These are phyloP conservation scores for Diaporthe ilicicola DNA, from an alignment of 2,329 filamentous ascomycete genomes.

Conservation along the genomic window DNA sequence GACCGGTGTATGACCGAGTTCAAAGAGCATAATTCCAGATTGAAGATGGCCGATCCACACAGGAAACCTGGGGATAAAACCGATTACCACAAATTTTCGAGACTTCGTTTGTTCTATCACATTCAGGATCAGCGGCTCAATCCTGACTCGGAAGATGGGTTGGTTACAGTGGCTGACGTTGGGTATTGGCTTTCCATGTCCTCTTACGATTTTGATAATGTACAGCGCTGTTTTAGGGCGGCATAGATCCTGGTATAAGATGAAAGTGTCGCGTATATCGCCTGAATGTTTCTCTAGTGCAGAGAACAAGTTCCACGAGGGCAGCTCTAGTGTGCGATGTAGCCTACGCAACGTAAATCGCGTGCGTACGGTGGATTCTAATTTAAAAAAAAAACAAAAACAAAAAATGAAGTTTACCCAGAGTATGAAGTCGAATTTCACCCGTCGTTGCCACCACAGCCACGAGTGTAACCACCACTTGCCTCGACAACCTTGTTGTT, in stretches of 20 bases:
- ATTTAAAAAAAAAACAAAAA: too few relatives aligned
- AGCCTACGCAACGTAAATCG: background rate
- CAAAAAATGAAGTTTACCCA: too few relatives aligned
- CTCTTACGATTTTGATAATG: too few relatives aligned
- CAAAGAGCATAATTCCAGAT: background rate
- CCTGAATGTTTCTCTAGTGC: background rate
- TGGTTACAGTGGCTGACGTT: background rate
- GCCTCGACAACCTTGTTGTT: background rate
- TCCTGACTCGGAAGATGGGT: background rate
- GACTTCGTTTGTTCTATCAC: background rate
- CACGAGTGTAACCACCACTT: background rate
- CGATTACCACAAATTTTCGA: background rate
- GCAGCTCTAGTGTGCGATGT: background rate
- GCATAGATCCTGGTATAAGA: background rate
- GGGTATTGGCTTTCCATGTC: background rate
- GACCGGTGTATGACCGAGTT: too few relatives aligned
- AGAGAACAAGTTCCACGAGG: background rate
- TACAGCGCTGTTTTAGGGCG: background rate
- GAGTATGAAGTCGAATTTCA: background rate
- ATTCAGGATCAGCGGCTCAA: background rate
- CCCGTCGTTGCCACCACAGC: background rate
- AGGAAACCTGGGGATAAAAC: background rate
- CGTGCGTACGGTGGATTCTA: too few relatives aligned
- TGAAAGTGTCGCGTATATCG: background rate
- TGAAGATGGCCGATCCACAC: background rate